Base-by-base conservation (phyloP, 2,329 filamentous ascomycete species). In the Venturia oleaginea region DNA sequence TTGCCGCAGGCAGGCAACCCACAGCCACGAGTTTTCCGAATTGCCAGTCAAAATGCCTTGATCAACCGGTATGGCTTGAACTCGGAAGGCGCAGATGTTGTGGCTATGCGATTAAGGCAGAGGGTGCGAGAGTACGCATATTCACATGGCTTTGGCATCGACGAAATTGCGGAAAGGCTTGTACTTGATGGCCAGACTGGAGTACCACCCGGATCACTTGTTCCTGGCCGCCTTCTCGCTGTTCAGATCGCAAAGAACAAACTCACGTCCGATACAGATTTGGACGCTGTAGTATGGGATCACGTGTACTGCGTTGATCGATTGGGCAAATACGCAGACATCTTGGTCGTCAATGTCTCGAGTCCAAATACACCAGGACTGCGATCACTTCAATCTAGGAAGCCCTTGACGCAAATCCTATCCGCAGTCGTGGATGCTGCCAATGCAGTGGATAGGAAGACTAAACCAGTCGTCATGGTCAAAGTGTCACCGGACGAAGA, bases 181-280 rank as follows among this genome's bases (percentile, higher is more conserved):
- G 87, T 99, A 0, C 79, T 97, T 43, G 82, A 94, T 69, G 92
- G 91, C 27, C 84, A 86, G 64, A 89, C 86, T 54, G 71, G 84
- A 43, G 91, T 96, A 0, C 91, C 91, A 0, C 87, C 92, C 0
- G 91, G 94, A n/a, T 91, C 89, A 75, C 79, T 99, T 70, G 78
- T 80, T 17, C 79, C 86, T 0, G 93, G 92, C 17, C 86, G 88
- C 66, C 78, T 97, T 65, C 81, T 99, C 67, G 88, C 91, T 19
- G 92, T 99, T 22, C 94, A 99, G 77, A 86, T 97, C 51, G 92
- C 93, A 62, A 99, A 99, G 85, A 97, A 97, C 79, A 97, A 97
- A 80, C 82, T 85, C 59, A 99, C 94, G 0, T 86, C 91, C 24
- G 92, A 95, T 72, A 81, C 82, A 59, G 91, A 97, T 72, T 88